phyloP scores from a whole-genome alignment of 352 stramenopile species.

The Globisporangium camurandrum region DNA sequence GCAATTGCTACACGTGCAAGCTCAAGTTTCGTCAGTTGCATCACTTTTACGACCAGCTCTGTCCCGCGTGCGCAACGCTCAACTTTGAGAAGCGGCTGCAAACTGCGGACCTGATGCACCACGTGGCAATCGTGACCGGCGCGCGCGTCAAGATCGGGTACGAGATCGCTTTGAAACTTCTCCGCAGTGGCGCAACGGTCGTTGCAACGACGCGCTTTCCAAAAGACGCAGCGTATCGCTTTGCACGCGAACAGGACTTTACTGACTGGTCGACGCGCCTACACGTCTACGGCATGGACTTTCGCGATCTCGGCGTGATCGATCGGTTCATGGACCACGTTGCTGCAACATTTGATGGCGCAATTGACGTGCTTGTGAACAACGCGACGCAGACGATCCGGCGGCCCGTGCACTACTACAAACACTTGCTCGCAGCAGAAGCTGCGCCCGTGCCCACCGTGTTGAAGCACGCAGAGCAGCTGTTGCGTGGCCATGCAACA shows the following conservation, averaged over 20 bases:
- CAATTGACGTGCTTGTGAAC: constrained; percentile 94
- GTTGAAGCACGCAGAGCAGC: constrained; percentile 33
- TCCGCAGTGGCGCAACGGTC: constrained; percentile 80
- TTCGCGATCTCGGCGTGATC: constrained; percentile 89
- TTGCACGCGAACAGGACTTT: constrained; percentile 85
- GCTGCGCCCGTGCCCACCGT: constrained; percentile 38
- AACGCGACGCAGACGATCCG: constrained; percentile 96
- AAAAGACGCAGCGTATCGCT: constrained; percentile 85
- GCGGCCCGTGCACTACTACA: constrained; percentile 90
- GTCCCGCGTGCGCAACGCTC: constrained; percentile 86
- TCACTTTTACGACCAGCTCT: constrained; percentile 94
- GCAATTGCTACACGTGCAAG: constrained; percentile 94
- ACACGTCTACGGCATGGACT: constrained; percentile 92
- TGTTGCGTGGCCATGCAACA: constrained; percentile 45
- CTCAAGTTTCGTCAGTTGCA: constrained; percentile 87
- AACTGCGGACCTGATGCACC: constrained; percentile 65
- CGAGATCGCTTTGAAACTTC: constrained; percentile 89
- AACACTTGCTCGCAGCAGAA: constrained; percentile 78
- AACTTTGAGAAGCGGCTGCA: constrained; percentile 93
- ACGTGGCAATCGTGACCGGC: constrained; percentile 88
- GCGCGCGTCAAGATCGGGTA: constrained; percentile 95
- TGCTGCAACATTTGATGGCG: constrained; percentile 35
- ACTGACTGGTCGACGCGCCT: constrained; percentile 66
- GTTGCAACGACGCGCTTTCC: constrained; percentile 93
- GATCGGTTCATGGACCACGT: constrained; percentile 92